phyloP scores from a whole-genome alignment of 2,329 filamentous ascomycete genomes.

The Pseudogymnoascus sp. region DNA sequence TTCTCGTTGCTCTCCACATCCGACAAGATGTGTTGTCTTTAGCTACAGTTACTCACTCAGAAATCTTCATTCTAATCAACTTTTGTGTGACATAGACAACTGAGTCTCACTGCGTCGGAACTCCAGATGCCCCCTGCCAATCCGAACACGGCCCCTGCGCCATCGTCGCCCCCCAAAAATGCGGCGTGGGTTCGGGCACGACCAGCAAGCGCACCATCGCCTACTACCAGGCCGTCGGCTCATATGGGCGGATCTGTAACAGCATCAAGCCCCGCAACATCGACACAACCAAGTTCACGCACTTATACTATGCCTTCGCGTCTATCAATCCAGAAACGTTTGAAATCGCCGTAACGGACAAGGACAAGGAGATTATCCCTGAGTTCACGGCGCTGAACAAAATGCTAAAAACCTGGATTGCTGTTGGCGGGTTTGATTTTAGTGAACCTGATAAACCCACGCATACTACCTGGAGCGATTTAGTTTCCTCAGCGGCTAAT shows the following conservation, averaged over 20 bases:
- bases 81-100: not conserved
- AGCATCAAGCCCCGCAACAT: slow-evolving; percentile 25
- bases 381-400: slow-evolving; percentile 22
- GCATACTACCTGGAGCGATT: slow-evolving; percentile 25
- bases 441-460: slow-evolving; percentile 22
- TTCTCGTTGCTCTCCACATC: not conserved
- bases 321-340: slow-evolving; percentile 24
- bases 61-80: not conserved
- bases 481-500: slow-evolving; percentile 21
- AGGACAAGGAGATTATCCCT: slow-evolving; percentile 17
- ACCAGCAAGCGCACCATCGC: slow-evolving; percentile 16
- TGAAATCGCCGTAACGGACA: slow-evolving; percentile 19
- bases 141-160: not conserved
- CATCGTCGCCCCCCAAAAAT: not conserved
- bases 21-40: not conserved
- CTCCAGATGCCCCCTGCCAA: not conserved
- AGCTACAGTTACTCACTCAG: not conserved
- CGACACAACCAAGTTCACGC: slow-evolving; percentile 25
- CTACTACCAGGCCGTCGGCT: slow-evolving; percentile 20
- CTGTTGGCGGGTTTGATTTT: slow-evolving; percentile 20
- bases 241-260: slow-evolving; percentile 27
- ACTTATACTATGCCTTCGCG: slow-evolving; percentile 29
- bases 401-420: slow-evolving; percentile 22
- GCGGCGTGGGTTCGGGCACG: slow-evolving; percentile 18
- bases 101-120: not conserved